Evolutionary conservation across 1,139 yeast species (phyloP), one percentile per base, ranked within the genome.

Genomic region (Taiozyma sp.): DNA sequence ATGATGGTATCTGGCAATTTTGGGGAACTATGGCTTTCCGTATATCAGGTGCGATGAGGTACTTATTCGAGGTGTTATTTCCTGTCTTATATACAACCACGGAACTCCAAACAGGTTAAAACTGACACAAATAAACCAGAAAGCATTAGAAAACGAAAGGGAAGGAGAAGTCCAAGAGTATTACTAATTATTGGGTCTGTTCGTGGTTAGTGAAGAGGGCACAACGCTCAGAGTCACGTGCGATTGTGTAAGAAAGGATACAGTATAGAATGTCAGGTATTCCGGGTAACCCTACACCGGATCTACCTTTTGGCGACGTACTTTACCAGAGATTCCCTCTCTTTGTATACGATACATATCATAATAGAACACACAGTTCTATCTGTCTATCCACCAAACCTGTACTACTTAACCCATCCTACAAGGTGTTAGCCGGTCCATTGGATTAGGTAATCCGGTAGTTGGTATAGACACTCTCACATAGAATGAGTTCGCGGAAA

Each of bases 191-290:
- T 38, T 24, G 27, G 8, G 27, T 24, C 27, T 24, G 27, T 24
- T 8, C 8, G 41, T 38, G 41, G 41, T 24, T 38, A 38, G 41
- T 38, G 41, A 19, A 38, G 39, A 29, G 27, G 27, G 16, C 23
- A 6, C 13, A 14, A 34, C 5, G 6, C n/a, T 24, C 6, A n/a
- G 23, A 14, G 38, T 50, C 52, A 50, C 52, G 52, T 50, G 52
- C 32, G 44, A 47, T 47, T 45, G 45, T 50, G 52, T 16, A 7
- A 24, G 7, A 24, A 24, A 24, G 27, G 27, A 19, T 19, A 19
- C 19, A 19, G 19, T 19, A 19, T 19, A 19, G 19, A 19, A 19
- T 19, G 19, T 19, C 19, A 19, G 19, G 19, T 19, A 19, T 19
- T 19, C 19, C 19, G 19, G 19, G 19, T 19, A 19, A 19, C 19